A percentile compares a stretch with the other conserved stretches of the same genome.
Evolutionary conservation across 1,139 yeast genomes (phyloP).

Genomic region (Taphrina confusa): DNA sequence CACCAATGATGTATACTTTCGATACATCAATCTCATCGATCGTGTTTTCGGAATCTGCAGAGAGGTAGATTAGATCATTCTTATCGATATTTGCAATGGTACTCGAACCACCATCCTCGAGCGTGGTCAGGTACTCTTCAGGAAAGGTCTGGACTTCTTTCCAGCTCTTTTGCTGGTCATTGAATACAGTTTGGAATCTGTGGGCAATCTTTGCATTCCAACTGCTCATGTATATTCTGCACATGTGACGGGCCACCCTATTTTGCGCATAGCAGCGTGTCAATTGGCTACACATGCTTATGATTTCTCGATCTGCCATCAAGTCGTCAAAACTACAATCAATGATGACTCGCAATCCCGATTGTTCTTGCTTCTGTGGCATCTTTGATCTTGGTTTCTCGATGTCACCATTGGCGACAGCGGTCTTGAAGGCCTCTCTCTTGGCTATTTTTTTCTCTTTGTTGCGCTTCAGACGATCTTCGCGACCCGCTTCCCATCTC

Average conservation of each 20-base stretch:
- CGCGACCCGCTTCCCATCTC: conserved; percentile 19
- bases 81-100: conserved; percentile 40
- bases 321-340: conserved; percentile 90
- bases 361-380: conserved; percentile 29
- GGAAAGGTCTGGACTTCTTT: conserved; percentile 58
- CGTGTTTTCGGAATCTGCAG: conserved; percentile 82
- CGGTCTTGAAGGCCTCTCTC: conserved; percentile 40
- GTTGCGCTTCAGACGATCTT: conserved; percentile 42
- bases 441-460: conserved; percentile 47
- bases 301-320: conserved; percentile 77
- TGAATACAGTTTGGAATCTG: conserved; percentile 66
- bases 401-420: conserved; percentile 9
- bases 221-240: conserved; percentile 63
- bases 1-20: conserved; percentile 83
- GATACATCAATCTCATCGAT: conserved; percentile 63
- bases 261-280: conserved; percentile 80
- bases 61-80: conserved; percentile 63
- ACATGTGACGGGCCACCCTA: conserved; percentile 61
- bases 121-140: conserved; percentile 51
- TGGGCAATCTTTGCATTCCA: conserved; percentile 65
- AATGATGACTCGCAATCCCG: conserved; percentile 56
- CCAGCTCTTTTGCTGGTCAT: conserved; percentile 65
- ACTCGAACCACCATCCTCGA: background rate
- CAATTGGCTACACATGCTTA: conserved; percentile 75
- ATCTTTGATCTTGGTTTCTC: conserved; percentile 12